A percentile compares a stretch with the other conserved stretches of the same genome.
Evolutionary conservation across 2,329 filamentous ascomycete species (phyloP).

Genomic region (Phialemonium atrogriseum): DNA sequence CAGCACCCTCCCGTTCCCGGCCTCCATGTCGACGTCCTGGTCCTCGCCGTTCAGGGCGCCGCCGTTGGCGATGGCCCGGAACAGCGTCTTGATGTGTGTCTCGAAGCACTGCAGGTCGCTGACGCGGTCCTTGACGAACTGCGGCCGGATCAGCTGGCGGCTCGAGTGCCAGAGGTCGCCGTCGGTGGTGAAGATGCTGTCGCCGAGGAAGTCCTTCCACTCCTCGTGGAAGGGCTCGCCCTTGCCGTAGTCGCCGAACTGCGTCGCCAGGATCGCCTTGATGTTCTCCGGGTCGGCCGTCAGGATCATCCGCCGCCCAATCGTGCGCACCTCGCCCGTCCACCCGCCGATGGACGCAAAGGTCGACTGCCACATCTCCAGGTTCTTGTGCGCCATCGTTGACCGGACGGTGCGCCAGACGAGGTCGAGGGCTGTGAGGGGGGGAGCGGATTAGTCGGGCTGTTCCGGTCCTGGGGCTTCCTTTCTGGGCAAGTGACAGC

Average conservation of each 20-base stretch:
- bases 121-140: constrained; percentile 79
- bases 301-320: constrained; percentile 56
- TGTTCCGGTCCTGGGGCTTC: too few relatives aligned
- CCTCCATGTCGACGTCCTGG: constrained; percentile 54
- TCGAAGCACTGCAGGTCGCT: constrained; percentile 78
- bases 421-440: constrained; percentile 62
- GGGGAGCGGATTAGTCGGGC: constrained; percentile 1
- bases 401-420: constrained; percentile 47
- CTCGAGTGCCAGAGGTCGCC: constrained; percentile 70
- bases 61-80: constrained; percentile 55
- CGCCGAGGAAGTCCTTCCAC: constrained; percentile 68
- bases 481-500: not conserved
- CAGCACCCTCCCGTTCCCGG: constrained; percentile 53
- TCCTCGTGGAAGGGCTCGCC: constrained; percentile 65
- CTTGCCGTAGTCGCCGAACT: constrained; percentile 81
- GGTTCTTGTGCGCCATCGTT: constrained; percentile 43
- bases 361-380: constrained; percentile 51
- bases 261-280: constrained; percentile 80
- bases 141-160: constrained; percentile 74
- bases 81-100: constrained; percentile 64
- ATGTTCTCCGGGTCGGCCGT: constrained; percentile 84
- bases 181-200: constrained; percentile 76
- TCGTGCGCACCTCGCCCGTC: constrained; percentile 52
- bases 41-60: constrained; percentile 49
- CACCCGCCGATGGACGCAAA: constrained; percentile 37